phyloP scores from a whole-genome alignment of 2,329 filamentous ascomycete species.

The Apiospora aurea region DNA sequence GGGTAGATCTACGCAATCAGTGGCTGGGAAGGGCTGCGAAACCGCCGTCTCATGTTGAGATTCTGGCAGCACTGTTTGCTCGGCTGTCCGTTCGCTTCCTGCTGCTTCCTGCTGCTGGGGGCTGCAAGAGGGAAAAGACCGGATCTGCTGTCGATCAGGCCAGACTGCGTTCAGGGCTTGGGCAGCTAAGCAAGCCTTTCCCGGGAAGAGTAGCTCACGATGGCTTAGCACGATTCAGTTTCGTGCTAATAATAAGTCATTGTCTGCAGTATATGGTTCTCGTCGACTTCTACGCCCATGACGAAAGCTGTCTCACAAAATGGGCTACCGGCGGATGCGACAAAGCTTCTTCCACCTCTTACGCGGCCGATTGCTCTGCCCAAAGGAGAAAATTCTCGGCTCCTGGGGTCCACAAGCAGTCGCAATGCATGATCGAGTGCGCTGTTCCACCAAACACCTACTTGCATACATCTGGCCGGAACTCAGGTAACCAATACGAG shows the following conservation, averaged over 20 bases:
- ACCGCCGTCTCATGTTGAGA: constrained; percentile 39
- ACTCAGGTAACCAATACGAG: constrained; percentile 17
- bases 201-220: constrained; percentile 21
- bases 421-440: constrained; percentile 19
- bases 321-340: constrained; percentile 14
- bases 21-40: constrained; percentile 31
- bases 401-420: constrained; percentile 16
- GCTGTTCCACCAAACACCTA: constrained; percentile 5
- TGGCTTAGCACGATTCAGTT: constrained; percentile 21
- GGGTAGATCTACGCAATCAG: constrained; percentile 29
- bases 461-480: constrained; percentile 6
- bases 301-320: constrained; percentile 22
- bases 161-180: constrained; percentile 27
- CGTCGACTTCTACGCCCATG: constrained; percentile 17
- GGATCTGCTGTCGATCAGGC: constrained; percentile 29
- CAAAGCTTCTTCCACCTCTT: constrained; percentile 21
- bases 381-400: constrained; percentile 13
- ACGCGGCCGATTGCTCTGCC: constrained; percentile 15
- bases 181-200: constrained; percentile 23
- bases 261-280: constrained; percentile 9
- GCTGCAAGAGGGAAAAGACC: constrained; percentile 9
- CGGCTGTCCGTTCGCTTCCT: neutral
- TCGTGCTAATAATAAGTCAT: constrained; percentile 23
- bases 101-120: neutral
- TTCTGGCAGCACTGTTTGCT: constrained; percentile 23